phyloP scores from a whole-genome alignment of 768 basidiomycete species.

The Agaricus subrufescens region DNA sequence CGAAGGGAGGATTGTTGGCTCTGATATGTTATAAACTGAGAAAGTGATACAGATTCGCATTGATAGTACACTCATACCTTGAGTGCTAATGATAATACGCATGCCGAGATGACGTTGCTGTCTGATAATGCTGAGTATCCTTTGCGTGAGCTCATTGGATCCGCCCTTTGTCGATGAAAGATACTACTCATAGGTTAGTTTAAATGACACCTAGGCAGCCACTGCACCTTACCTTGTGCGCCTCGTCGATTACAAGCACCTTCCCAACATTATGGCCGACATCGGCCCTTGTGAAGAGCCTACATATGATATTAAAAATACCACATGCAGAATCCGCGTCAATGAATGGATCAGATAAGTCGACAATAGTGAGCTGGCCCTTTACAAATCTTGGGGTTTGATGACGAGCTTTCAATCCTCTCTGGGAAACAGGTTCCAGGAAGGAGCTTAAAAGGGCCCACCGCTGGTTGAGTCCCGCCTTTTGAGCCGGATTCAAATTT shows the following conservation, averaged over 20 bases:
- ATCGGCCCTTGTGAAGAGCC: conserved; percentile 58
- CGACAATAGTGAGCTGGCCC: conserved; percentile 63
- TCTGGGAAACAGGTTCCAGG: conserved; percentile 24
- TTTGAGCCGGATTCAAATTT: conserved; percentile 54
- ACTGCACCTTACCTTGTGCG: conserved; percentile 52
- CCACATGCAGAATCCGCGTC: conserved; percentile 64
- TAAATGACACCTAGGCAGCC: neutral
- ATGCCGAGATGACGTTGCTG: conserved; percentile 71
- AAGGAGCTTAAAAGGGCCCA: conserved; percentile 59
- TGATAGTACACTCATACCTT: conserved; percentile 36
- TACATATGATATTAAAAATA: conserved; percentile 63
- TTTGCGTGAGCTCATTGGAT: conserved; percentile 50
- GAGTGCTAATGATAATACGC: conserved; percentile 71
- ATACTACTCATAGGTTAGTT: conserved; percentile 38
- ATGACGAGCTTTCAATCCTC: neutral
- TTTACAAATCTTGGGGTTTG: conserved; percentile 37
- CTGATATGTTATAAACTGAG: conserved; percentile 25
- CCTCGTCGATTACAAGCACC: conserved; percentile 69
- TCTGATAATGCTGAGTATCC: conserved; percentile 53
- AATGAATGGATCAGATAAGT: conserved; percentile 71
- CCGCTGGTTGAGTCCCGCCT: conserved; percentile 55
- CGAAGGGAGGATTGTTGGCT: conserved; percentile 69
- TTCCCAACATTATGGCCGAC: conserved; percentile 50
- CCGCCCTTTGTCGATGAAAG: conserved; percentile 38
- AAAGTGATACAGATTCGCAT: neutral